phyloP scores from a whole-genome alignment of 2,329 filamentous ascomycete genomes.

The Alternaria triticina region DNA sequence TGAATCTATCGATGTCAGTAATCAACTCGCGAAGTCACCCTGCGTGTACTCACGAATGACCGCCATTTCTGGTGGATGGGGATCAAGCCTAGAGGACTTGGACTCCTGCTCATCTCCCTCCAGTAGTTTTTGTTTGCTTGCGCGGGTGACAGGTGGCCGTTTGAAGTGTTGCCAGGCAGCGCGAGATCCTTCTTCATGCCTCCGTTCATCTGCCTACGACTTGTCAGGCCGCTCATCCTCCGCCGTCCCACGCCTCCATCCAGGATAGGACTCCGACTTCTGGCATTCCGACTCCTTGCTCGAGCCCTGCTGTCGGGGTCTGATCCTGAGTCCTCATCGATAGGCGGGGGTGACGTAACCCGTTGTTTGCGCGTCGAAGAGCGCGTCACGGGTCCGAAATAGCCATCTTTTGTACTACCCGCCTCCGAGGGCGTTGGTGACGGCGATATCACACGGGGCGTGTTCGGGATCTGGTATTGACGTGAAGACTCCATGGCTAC shows the following conservation, averaged over 20 bases:
- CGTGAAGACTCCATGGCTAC: conserved; percentile 55
- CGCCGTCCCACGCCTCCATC: conserved; percentile 45
- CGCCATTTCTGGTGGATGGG: conserved; percentile 94
- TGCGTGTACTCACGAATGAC: conserved; percentile 68
- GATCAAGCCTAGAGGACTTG: conserved; percentile 90
- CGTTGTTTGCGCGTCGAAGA: conserved; percentile 69
- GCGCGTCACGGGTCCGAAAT: conserved; percentile 78
- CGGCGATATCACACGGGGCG: conserved; percentile 87
- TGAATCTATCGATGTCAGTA: conserved; percentile 61
- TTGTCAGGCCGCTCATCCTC: conserved; percentile 61
- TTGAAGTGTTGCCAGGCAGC: conserved; percentile 55
- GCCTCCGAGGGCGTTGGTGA: conserved; percentile 66
- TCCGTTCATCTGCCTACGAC: conserved; percentile 50
- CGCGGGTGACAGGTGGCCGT: conserved; percentile 73
- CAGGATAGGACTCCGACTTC: conserved; percentile 70
- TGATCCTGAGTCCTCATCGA: conserved; percentile 67
- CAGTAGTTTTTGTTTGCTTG: conserved; percentile 74
- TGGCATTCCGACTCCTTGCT: conserved; percentile 53
- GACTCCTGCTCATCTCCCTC: conserved; percentile 88
- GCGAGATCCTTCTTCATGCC: conserved; percentile 49
- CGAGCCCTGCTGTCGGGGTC: conserved; percentile 66
- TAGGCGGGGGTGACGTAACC: conserved; percentile 63
- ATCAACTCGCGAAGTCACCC: neutral
- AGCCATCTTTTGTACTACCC: conserved; percentile 60
- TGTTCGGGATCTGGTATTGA: conserved; percentile 70